These are phyloP conservation scores for Pseudogymnoascus sp. DNA, from an alignment of 2,329 filamentous ascomycete species.

Conservation along the genomic window DNA sequence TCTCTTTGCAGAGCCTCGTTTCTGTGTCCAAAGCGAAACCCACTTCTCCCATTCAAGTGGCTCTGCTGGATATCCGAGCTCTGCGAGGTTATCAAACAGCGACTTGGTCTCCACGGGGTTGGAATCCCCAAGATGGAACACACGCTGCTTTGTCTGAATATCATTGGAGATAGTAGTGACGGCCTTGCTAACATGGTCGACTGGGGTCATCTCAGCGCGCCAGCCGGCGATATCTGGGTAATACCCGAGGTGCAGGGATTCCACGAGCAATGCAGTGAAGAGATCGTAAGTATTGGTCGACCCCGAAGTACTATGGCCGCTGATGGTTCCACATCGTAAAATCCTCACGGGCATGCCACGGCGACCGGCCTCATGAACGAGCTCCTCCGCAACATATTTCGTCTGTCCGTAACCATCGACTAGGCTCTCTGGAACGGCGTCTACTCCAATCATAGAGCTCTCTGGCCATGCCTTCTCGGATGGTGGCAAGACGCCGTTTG, in stretches of 20 bases:
- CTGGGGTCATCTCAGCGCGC: constrained; percentile 77
- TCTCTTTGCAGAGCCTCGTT: constrained; percentile 53
- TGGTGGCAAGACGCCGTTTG: constrained; percentile 68
- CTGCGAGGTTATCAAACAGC: constrained; percentile 54
- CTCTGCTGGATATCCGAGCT: constrained; percentile 63
- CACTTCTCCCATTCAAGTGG: constrained; percentile 62
- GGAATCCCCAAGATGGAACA: constrained; percentile 70
- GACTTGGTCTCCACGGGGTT: constrained; percentile 56
- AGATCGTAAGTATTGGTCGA: constrained; percentile 73
- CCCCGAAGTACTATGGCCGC: constrained; percentile 65
- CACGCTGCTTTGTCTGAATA: constrained; percentile 48
- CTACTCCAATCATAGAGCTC: constrained; percentile 54
- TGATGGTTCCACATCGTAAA: constrained; percentile 67
- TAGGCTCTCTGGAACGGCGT: constrained; percentile 60
- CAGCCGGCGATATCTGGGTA: constrained; percentile 64
- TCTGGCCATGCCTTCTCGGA: constrained; percentile 64
- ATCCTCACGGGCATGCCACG: constrained; percentile 64
- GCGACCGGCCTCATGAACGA: constrained; percentile 59
- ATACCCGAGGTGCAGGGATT: constrained; percentile 64
- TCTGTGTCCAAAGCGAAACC: constrained; percentile 64
- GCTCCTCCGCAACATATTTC: constrained; percentile 73
- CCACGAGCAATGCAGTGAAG: constrained; percentile 65
- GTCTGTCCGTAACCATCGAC: constrained; percentile 70
- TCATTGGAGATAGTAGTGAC: constrained; percentile 63
- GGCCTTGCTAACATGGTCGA: constrained; percentile 69